Conservation (phyloP, 768 basidiomycete species). For the Termitomyces sp. region DNA sequence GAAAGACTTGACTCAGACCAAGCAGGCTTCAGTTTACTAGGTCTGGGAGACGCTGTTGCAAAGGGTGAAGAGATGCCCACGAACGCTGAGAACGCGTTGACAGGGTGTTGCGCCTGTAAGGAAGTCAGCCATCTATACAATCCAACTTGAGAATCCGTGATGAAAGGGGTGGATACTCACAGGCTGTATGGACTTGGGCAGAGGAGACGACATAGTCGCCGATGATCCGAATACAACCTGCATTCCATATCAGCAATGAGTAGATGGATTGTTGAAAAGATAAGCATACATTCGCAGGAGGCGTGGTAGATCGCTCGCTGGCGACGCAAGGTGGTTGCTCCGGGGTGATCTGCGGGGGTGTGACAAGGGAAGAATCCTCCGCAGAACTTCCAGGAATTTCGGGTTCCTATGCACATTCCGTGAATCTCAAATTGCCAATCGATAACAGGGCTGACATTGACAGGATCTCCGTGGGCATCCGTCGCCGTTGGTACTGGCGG, state of each 20-base stretch:
- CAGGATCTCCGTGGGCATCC: not conserved
- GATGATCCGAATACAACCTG: slow-evolving; percentile 14
- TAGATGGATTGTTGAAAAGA: no score
- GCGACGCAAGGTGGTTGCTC: slow-evolving; percentile 3
- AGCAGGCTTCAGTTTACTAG: slow-evolving; percentile 10
- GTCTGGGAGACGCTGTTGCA: slow-evolving; percentile 16
- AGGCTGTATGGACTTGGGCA: slow-evolving; percentile 12
- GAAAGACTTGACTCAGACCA: slow-evolving; percentile 12
- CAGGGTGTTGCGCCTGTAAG: slow-evolving; percentile 4
- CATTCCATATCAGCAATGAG: not conserved
- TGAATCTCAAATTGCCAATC: not conserved
- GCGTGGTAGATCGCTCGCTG: slow-evolving; percentile 2
- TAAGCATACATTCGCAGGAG: slow-evolving; percentile 6
- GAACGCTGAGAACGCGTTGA: slow-evolving; percentile 35
- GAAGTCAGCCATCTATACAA: not conserved
- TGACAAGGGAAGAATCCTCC: not conserved
- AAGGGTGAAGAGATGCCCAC: slow-evolving; percentile 31
- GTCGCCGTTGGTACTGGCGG: not conserved
- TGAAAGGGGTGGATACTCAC: slow-evolving; percentile 1
- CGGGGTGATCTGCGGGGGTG: slow-evolving; percentile 9
- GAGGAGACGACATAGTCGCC: slow-evolving; percentile 9
- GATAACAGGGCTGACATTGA: not conserved
- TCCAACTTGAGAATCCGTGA: not conserved
- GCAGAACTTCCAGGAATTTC: not conserved
- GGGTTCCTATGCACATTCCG: not conserved